These are phyloP conservation scores for Auriscalpium microsporum DNA, from an alignment of 768 basidiomycete genomes.

Conservation along the genomic window DNA sequence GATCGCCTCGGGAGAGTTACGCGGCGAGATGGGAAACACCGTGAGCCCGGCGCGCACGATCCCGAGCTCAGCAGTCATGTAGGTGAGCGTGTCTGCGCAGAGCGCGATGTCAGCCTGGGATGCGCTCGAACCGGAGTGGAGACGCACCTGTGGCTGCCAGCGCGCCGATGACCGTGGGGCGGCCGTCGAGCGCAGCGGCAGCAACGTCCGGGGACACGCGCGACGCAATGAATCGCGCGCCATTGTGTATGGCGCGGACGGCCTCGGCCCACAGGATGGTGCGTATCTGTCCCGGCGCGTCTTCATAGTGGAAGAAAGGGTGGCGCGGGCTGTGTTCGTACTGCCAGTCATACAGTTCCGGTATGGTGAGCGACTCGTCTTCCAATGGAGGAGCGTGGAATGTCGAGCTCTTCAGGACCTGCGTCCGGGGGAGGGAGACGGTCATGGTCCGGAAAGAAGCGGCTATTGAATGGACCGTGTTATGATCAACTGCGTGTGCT, in stretches of 20 bases:
- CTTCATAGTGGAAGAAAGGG: conserved; percentile 15
- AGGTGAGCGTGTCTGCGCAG: conserved; percentile 16
- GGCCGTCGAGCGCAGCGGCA: conserved; percentile 4
- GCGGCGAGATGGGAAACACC: conserved; percentile 30
- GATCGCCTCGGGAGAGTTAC: conserved; percentile 36
- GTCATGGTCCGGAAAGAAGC: too few species aligned
- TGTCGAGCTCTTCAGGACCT: conserved; percentile 11
- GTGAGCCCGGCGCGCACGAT: conserved; percentile 33
- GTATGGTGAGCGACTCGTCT: conserved; percentile 14
- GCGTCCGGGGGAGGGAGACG: conserved; percentile 10
- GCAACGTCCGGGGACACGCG: conserved; percentile 1
- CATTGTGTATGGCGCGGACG: conserved; percentile 13
- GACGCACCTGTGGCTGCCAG: conserved; percentile 16
- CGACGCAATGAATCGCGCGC: conserved; percentile 7
- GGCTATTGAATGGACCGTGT: too few species aligned
- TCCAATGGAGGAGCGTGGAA: conserved; percentile 18
- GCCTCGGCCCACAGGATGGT: conserved; percentile 15
- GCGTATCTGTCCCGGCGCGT: conserved; percentile 3
- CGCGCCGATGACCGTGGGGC: conserved; percentile 12
- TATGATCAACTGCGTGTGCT: too few species aligned
- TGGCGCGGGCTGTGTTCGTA: conserved; percentile 14
- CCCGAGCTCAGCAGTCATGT: conserved; percentile 21
- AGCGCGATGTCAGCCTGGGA: not conserved
- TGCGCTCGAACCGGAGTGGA: not conserved
- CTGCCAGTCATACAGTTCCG: conserved; percentile 23